Evolutionary conservation across 2,329 filamentous ascomycete genomes (phyloP).

Genomic region (Aspergillus piperis): DNA sequence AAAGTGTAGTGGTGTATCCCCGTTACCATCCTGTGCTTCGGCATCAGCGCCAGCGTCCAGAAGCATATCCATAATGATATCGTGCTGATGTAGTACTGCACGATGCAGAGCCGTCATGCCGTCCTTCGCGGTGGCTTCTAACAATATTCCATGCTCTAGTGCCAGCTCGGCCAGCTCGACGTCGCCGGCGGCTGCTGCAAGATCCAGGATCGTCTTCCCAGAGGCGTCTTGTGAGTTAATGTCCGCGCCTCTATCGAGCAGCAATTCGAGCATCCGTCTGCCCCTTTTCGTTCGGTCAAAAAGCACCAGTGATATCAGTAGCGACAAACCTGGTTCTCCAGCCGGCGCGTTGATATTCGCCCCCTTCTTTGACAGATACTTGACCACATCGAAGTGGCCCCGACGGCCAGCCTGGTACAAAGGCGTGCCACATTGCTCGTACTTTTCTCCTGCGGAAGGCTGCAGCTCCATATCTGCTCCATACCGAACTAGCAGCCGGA

Average conservation of each 20-base stretch:
- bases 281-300: constrained; percentile 21
- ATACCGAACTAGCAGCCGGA: constrained; percentile 23
- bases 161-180: constrained; percentile 17
- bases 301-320: constrained; percentile 22
- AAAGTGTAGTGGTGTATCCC: constrained; percentile 28
- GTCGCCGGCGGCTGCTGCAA: constrained; percentile 22
- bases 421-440: constrained; percentile 19
- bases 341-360: constrained; percentile 24
- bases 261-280: constrained; percentile 21
- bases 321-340: constrained; percentile 20
- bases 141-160: constrained; percentile 18
- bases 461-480: constrained; percentile 21
- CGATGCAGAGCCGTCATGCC: constrained; percentile 24
- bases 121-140: constrained; percentile 20
- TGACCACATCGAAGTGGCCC: constrained; percentile 27
- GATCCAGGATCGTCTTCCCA: constrained; percentile 24
- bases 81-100: constrained; percentile 26
- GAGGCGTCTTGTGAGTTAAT: constrained; percentile 22
- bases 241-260: constrained; percentile 28
- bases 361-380: constrained; percentile 28
- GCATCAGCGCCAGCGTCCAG: constrained; percentile 26
- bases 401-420: constrained; percentile 27
- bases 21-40: constrained; percentile 26
- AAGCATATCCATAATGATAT: constrained; percentile 27
- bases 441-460: constrained; percentile 8